Base-by-base conservation (phyloP, 2,329 filamentous ascomycete species). In the Tolypocladium amazonense region DNA sequence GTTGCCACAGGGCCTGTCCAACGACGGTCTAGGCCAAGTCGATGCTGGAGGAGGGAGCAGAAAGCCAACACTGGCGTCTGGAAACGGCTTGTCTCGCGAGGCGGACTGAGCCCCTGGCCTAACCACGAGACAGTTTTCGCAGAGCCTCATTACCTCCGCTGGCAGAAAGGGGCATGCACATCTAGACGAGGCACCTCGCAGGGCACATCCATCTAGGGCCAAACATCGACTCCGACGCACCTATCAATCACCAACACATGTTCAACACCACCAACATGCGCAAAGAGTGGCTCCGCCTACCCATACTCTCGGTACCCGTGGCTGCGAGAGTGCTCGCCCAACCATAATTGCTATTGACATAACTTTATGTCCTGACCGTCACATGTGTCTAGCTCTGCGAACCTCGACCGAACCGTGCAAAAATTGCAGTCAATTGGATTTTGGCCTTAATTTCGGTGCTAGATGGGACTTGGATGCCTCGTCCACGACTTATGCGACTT, bases 161-260 rank as follows among this genome's bases (percentile, higher is more conserved):
- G 20, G 30, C 11, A 54, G 8, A 23, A 9, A 33, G 3, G 18
- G 27, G 27, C 50, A 53, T 33, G 27, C 50, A n/a, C 20, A 53
- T 33, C 35, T 41, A 27, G 25, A 33, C 38, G 45, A 43, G 55
- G 55, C 39, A 27, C 27, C 23, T 30, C 25, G 25, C 55, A 41
- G 55, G 55, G 55, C 55, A 43, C 25, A 43, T 56, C 37, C 15
- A 27, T 33, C 14, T 35, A 9, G 18, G 53, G 3, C 37, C 20
- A 27, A n/a, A 30, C 56, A 27, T 45, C 41, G 39, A 4, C 20
- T 27, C 30, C 27, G 20, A 33, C 8, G 41, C 59, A 39, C 60
- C 57, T 59, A 60, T 56, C 59, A 59, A 58, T 27, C 55, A 50
- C 56, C 52, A 62, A 60, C 61, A 62, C 58, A 62, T 62, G 56